Conservation (phyloP, 805 yeast species). For the Wickerhamiella cacticola region DNA sequence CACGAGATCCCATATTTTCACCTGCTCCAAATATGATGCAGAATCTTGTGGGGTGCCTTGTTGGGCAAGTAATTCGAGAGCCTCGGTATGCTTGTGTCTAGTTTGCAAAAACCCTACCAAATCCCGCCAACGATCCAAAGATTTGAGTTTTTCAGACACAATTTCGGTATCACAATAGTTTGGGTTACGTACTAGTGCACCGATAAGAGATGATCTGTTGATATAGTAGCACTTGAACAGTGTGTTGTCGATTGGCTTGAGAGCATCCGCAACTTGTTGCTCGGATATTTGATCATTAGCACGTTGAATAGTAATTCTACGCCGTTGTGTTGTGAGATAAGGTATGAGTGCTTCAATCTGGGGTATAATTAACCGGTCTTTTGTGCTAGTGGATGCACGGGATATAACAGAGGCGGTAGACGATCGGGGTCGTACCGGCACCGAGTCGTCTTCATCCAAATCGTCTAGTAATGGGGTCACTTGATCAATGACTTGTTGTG, state of each 20-base stretch:
- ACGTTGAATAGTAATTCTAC: neutral
- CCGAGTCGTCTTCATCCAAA: neutral
- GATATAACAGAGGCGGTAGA: constrained; percentile 2
- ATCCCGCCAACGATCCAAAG: constrained; percentile 45
- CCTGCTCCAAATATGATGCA: constrained; percentile 23
- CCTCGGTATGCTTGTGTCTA: constrained; percentile 49
- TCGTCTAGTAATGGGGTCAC: neutral
- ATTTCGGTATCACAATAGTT: constrained; percentile 59
- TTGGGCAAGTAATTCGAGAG: constrained; percentile 46
- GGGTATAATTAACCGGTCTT: constrained; percentile 3
- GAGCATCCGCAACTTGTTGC: neutral
- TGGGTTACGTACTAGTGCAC: constrained; percentile 65
- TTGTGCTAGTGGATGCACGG: neutral
- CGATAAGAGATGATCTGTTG: constrained; percentile 61
- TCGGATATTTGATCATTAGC: neutral
- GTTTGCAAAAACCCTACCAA: constrained; percentile 66
- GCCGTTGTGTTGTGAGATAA: constrained; percentile 4
- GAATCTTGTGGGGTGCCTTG: constrained; percentile 24
- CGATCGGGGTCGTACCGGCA: neutral
- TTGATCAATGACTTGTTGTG: neutral
- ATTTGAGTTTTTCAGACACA: constrained; percentile 43
- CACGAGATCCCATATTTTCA: constrained; percentile 12
- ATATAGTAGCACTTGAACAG: constrained; percentile 62
- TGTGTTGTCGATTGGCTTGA: constrained; percentile 53
- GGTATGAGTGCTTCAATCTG: constrained; percentile 7